Evolutionary conservation across 2,329 filamentous ascomycete genomes (phyloP), one percentile per base, ranked within the genome.

Genomic region (Trichoderma atrobrunneum): DNA sequence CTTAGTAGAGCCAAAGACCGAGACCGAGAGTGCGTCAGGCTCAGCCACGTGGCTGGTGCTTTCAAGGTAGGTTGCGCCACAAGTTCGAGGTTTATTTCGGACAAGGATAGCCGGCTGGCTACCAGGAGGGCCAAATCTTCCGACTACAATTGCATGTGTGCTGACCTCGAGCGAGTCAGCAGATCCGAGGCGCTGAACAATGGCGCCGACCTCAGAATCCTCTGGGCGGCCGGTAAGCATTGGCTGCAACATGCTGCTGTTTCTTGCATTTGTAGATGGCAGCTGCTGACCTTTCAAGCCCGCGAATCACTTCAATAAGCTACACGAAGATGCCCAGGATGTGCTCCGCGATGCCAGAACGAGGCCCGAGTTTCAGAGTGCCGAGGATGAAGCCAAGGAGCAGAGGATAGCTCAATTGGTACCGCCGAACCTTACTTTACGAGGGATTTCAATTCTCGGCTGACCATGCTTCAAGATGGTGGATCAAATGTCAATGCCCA

Each of bases 401-500:
- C 79, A 81, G 57, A 79, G 82, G 62, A 75, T 84, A 30, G 80
- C 81, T 11, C 78, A 82, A 73, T 76, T 83, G 76, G 82, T 82
- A 79, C 21, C 75, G 32, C 30, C 57, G 28, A 32, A 60, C 26
- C 69, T 63, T 54, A 28, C 26, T 39, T 39, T 39, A n/a, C 6
- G 11, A 16, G 24, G 21, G 18, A 16, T 18, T 14, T 6, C 24
- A 21, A 59, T 34, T 43, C 67, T 61, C 61, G 60, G 26, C 75
- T 80, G 72, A 81, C 66, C n/a, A 39, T 34, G 5, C 26, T 57
- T 8, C 3, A 70, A 83, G 82, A 79, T 83, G 74, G 76, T 90
- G 76, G 89, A 92, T 82, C 97, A 98, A 81, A 91, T 92, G 75
- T 93, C 93, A 57, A 89, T 96, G 72, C 95, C 96, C 54, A 93